phyloP scores from a whole-genome alignment of 2,329 filamentous ascomycete genomes.

The Dendryphion nanum region DNA sequence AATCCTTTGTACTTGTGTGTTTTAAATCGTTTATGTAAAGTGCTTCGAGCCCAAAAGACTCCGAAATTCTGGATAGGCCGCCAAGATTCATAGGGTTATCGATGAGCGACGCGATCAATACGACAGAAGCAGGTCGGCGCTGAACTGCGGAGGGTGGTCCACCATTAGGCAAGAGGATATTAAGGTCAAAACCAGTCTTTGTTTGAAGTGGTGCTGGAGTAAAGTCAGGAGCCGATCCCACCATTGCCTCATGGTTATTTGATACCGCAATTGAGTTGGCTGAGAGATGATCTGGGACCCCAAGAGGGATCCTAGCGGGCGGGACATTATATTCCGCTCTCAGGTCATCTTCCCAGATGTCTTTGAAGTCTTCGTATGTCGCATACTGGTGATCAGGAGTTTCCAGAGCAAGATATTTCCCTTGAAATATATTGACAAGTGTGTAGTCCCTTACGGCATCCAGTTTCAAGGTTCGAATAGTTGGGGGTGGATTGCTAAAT shows the following conservation, averaged over 20 bases:
- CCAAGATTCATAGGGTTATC: conserved; percentile 52
- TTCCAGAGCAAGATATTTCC: conserved; percentile 45
- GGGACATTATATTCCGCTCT: conserved; percentile 10
- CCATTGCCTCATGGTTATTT: neutral
- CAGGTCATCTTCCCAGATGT: conserved; percentile 30
- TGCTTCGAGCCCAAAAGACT: conserved; percentile 50
- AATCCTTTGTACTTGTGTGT: conserved; percentile 47
- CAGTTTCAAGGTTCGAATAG: conserved; percentile 37
- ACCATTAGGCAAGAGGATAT: conserved; percentile 20
- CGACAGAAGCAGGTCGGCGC: conserved; percentile 33
- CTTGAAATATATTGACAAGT: conserved; percentile 46
- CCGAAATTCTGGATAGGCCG: conserved; percentile 50
- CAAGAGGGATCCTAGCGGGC: conserved; percentile 31
- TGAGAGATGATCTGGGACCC: conserved; percentile 7
- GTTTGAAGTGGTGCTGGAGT: conserved; percentile 47
- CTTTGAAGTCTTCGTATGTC: conserved; percentile 40
- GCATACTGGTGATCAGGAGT: conserved; percentile 40
- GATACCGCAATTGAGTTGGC: neutral
- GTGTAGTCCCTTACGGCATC: conserved; percentile 45
- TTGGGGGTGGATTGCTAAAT: conserved; percentile 42
- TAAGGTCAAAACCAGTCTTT: conserved; percentile 48
- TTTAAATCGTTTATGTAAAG: conserved; percentile 45
- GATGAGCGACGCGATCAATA: conserved; percentile 52
- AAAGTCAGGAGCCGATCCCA: neutral
- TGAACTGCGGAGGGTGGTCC: conserved; percentile 18